Base-by-base conservation (phyloP, 352 stramenopile genomes). In the Phytophthora melonis region DNA sequence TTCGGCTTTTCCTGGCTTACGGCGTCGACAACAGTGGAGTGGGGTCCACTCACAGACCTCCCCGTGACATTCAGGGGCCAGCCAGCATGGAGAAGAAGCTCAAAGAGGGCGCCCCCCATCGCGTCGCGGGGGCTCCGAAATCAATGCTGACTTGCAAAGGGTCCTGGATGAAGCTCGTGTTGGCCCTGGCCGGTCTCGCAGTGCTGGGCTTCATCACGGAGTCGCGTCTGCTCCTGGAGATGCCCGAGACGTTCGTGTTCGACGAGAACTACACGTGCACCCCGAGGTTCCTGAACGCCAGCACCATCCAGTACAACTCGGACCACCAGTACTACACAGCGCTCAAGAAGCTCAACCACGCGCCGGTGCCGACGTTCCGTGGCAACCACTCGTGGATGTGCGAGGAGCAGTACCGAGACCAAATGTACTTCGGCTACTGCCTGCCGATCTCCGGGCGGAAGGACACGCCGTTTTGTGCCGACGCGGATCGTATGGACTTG, bases 381-480 rank as follows among this genome's bases (percentile, higher is more conserved):
- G 36, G 36, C 36, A 43, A 43, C 36, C 36, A 43, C 36, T 43
- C 36, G 36, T 43, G 36, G 36, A 11, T 43, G 11, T 43, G 36
- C 5, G 36, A 43, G 10, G 36, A 43, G 5, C 11, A 43, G 11
- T 5, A 18, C 16, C 36, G 36, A 45, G 36, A 34, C 30, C 30
- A 34, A 8, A 34, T 34, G 30, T 34, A 34, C 30, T 36, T 58
- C 36, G 21, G 45, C 45, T 87, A 84, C 55, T 87, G 83, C 19
- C 75, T 90, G 1, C 83, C 81, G 10, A 87, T 90, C 55, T 78
- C 74, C 1, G 83, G 71, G 0, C 62, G 81, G 23, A 82, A 82
- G 58, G 81, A 88, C 41, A 55, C 71, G 7, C 72, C 72, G 14
- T 84, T 78, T 63, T 90, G 83, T 64, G 63, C 58, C 1, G 63